Evolutionary conservation across 2,329 filamentous ascomycete genomes (phyloP).

Genomic region (Nemania sp.): DNA sequence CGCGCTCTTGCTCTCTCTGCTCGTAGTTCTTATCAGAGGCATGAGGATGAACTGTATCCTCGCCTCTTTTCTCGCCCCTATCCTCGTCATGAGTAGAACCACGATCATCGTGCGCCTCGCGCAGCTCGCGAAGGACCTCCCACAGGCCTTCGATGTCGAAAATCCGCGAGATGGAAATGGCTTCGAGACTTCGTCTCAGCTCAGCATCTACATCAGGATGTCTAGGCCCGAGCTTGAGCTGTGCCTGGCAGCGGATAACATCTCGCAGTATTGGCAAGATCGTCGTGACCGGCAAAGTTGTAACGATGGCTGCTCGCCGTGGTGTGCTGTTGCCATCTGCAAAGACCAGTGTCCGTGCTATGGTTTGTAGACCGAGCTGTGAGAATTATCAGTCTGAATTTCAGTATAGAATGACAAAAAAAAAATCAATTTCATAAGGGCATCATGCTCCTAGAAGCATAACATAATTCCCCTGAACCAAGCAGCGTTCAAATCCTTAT

Average conservation of each 20-base stretch:
- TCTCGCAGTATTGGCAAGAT: slow-evolving; percentile 48
- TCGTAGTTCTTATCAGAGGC: not conserved
- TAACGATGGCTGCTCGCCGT: slow-evolving; percentile 49
- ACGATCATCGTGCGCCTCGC: slow-evolving; percentile 31
- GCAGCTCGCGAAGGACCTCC: slow-evolving; percentile 59
- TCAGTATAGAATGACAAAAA: not conserved
- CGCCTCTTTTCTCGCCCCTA: slow-evolving; percentile 1
- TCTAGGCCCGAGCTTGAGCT: slow-evolving; percentile 24
- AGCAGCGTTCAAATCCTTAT: no score
- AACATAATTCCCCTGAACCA: no score
- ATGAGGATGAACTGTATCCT: not conserved
- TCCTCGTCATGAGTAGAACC: not conserved
- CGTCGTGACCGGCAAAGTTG: slow-evolving; percentile 48
- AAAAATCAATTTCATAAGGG: not conserved
- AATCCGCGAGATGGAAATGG: slow-evolving; percentile 57
- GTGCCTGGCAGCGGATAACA: slow-evolving; percentile 45
- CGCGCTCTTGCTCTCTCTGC: not conserved
- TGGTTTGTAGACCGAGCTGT: slow-evolving; percentile 52
- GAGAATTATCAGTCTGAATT: slow-evolving; percentile 2
- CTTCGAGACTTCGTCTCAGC: slow-evolving; percentile 48
- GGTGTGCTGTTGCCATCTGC: not conserved
- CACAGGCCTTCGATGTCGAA: slow-evolving; percentile 62
- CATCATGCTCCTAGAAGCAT: no score
- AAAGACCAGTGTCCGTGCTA: slow-evolving; percentile 46
- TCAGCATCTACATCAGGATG: slow-evolving; percentile 25